Base-by-base conservation (phyloP, 2,329 filamentous ascomycete genomes). In the Diaporthe sp. region DNA sequence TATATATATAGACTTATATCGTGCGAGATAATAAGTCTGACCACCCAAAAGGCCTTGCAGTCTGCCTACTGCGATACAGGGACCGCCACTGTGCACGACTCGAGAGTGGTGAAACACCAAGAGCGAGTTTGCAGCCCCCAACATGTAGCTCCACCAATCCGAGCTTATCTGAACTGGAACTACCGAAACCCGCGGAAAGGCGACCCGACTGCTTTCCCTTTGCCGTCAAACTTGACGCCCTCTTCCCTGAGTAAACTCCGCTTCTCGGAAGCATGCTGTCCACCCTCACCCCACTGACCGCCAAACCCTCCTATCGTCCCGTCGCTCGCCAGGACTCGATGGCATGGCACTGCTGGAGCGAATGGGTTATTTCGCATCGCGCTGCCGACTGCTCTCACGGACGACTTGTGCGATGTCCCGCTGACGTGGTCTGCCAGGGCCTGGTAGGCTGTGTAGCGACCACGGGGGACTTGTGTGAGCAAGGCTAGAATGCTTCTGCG, bases 81-180 rank as follows among this genome's bases (percentile, higher is more conserved):
- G 2, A n/a, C 61, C 30, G 42, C 19, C 30, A 35, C 44, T 25
- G 19, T 66, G 44, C 63, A 66, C 9, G 30, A 15, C 17, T 13
- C 47, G 44, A 53, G 47, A n/a, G 30, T 68, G 32, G 32, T 68
- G 63, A 53, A 68, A 68, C 63, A 68, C 63, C 63, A 39, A 53
- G 63, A 39, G 47, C 30, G 7, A 19, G 32, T 15, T 17, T 27
- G 63, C 44, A 39, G 63, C 47, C 32, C 32, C 32, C 32, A 39
- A 13, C 3, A 22, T 12, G 25, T 27, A 39, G 63, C 13, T 68
- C 63, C 63, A 68, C 63, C 63, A 53, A 53, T 68, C 63, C 47
- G 15, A 37, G n/a, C 63, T n/a, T 13, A 68, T 10, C 42, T 19
- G 22, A 39, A 7, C 4, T 15, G 22, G 32, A 8, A 68, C 63